Evolutionary conservation across 2,329 filamentous ascomycete species (phyloP).

Genomic region (Aureobasidium sp.): DNA sequence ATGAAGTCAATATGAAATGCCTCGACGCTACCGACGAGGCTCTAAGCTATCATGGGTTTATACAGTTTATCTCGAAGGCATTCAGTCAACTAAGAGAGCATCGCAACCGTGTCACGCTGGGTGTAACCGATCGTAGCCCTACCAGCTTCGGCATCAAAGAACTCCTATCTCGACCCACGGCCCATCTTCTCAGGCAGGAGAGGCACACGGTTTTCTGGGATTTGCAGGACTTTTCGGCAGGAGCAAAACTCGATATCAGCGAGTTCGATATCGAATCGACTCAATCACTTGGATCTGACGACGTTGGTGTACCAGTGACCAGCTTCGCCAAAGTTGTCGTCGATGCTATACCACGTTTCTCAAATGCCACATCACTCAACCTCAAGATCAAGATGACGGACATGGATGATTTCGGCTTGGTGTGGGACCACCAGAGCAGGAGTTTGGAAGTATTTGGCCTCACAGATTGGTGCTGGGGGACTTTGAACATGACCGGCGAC

Average conservation of each 20-base stretch:
- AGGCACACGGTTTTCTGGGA: neutral
- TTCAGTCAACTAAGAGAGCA: neutral
- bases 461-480: too few species aligned
- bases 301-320: too few species aligned
- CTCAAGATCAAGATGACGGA: too few species aligned
- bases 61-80: neutral
- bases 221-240: too few species aligned
- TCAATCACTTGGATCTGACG: too few species aligned
- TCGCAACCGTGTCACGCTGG: neutral
- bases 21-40: neutral
- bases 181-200: neutral
- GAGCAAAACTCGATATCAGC: neutral
- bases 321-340: too few species aligned
- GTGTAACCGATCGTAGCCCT: neutral
- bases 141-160: neutral
- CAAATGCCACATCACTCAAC: too few species aligned
- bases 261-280: neutral
- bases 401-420: too few species aligned
- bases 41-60: neutral
- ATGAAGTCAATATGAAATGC: neutral
- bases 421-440: too few species aligned
- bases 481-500: too few species aligned
- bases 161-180: neutral
- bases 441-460: too few species aligned
- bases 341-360: too few species aligned